These are phyloP conservation scores for Cystofilobasidium bisporidii DNA, from an alignment of 768 basidiomycete genomes.

Conservation along the genomic window DNA sequence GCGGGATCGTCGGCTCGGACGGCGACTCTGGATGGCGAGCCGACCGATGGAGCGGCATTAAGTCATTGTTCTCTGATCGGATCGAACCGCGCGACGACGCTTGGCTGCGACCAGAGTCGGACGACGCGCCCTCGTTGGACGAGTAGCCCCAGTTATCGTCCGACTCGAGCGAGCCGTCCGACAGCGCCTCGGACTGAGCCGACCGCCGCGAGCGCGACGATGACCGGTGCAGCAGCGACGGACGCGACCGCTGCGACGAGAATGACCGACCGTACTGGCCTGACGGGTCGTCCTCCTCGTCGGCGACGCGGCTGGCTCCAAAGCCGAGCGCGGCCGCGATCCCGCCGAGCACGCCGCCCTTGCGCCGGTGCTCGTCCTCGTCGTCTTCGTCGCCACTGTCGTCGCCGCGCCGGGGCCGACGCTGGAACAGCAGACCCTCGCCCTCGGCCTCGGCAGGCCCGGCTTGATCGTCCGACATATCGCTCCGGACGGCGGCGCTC, in stretches of 20 bases:
- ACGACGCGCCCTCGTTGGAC: slow-evolving; percentile 69
- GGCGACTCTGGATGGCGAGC: slow-evolving; percentile 41
- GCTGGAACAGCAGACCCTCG: neutral
- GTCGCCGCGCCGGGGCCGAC: neutral
- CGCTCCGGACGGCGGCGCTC: slow-evolving; percentile 10
- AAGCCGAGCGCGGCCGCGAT: slow-evolving; percentile 33
- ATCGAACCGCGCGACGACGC: slow-evolving; percentile 16
- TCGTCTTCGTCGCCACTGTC: slow-evolving; percentile 33
- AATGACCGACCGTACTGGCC: slow-evolving; percentile 27
- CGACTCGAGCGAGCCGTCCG: slow-evolving; percentile 32
- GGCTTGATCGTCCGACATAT: neutral
- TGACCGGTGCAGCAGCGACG: slow-evolving; percentile 15
- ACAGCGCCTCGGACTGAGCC: slow-evolving; percentile 30
- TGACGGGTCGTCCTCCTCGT: slow-evolving; percentile 33
- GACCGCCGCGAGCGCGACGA: slow-evolving; percentile 29
- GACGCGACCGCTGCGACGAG: slow-evolving; percentile 29
- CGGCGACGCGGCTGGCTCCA: slow-evolving; percentile 34
- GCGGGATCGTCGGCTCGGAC: slow-evolving; percentile 23
- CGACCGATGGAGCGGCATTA: slow-evolving; percentile 38
- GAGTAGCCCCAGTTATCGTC: slow-evolving; percentile 79
- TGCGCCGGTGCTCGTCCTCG: slow-evolving; percentile 33
- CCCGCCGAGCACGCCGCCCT: slow-evolving; percentile 28
- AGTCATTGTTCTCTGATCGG: slow-evolving; percentile 37
- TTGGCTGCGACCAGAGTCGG: slow-evolving; percentile 34
- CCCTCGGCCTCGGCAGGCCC: slow-evolving; percentile 10